Evolutionary conservation across 306 rosid genomes (phyloP).

Genomic region (Cucurbita pepo): DNA sequence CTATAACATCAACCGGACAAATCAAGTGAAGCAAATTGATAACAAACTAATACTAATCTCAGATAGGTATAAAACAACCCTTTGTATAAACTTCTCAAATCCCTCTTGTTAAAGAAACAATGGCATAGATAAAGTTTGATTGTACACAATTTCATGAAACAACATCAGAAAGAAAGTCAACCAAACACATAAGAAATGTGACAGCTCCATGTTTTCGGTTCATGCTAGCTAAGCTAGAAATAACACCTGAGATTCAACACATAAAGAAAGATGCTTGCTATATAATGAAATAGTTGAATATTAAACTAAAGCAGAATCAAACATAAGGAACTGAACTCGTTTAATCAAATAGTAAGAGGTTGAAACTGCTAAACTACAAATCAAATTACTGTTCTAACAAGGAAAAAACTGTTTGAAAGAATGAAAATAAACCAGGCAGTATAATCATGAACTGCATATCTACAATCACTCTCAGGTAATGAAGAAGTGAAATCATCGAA

Average conservation of each 20-base stretch:
- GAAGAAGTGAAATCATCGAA: constrained; percentile 65
- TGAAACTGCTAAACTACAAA: neutral
- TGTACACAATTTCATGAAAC: neutral
- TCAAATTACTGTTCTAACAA: neutral
- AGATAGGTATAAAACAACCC: neutral
- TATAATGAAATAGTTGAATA: neutral
- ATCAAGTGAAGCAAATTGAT: neutral
- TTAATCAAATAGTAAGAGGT: neutral
- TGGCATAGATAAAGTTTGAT: neutral
- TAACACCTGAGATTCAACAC: neutral
- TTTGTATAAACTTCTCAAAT: neutral
- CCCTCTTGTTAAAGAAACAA: neutral
- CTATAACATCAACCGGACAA: neutral
- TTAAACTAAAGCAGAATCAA: neutral
- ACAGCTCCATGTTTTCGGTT: neutral
- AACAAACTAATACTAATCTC: neutral
- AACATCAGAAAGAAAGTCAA: neutral
- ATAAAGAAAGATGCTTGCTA: neutral
- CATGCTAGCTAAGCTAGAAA: neutral
- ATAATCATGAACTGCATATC: constrained; percentile 60
- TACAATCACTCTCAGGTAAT: constrained; percentile 63
- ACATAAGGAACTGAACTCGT: neutral
- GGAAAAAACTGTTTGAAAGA: neutral
- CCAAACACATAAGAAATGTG: neutral
- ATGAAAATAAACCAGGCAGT: constrained; percentile 46